phyloP scores from a whole-genome alignment of 352 stramenopile genomes.

The Phytophthora lateralis region DNA sequence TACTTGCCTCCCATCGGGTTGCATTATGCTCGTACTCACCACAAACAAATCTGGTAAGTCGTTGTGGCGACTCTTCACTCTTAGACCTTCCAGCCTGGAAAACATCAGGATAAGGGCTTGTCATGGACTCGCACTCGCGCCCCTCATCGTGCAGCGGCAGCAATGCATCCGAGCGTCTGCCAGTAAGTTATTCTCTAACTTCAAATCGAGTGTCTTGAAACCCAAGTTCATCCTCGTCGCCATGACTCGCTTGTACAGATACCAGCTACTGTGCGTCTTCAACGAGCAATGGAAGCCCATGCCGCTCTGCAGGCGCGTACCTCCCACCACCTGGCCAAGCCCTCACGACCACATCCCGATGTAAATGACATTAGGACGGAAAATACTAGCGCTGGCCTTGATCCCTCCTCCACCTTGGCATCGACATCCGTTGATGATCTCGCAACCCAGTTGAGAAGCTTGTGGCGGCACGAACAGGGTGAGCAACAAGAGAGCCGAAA shows the following conservation, averaged over 20 bases:
- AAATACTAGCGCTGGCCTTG: background rate
- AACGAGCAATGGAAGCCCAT: conserved; percentile 39
- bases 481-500: conserved; percentile 1
- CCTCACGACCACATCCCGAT: background rate
- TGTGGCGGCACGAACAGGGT: conserved; percentile 29
- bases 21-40: too few species aligned
- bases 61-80: background rate
- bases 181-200: conserved; percentile 4
- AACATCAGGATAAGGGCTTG: background rate
- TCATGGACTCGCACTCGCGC: conserved; percentile 23
- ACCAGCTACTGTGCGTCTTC: conserved; percentile 34
- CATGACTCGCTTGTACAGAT: conserved; percentile 11
- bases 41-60: background rate
- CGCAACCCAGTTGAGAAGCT: conserved; percentile 28
- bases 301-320: conserved; percentile 21
- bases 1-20: too few species aligned
- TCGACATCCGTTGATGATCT: conserved; percentile 30
- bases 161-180: conserved; percentile 5
- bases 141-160: conserved; percentile 23
- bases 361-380: background rate
- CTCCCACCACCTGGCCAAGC: background rate
- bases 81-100: background rate
- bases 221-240: background rate
- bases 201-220: background rate
- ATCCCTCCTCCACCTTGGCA: background rate